A percentile compares a stretch with the other conserved stretches of the same genome.
Conservation (phyloP, 1,139 yeast genomes). For the Meyerozyma elateridarum region DNA sequence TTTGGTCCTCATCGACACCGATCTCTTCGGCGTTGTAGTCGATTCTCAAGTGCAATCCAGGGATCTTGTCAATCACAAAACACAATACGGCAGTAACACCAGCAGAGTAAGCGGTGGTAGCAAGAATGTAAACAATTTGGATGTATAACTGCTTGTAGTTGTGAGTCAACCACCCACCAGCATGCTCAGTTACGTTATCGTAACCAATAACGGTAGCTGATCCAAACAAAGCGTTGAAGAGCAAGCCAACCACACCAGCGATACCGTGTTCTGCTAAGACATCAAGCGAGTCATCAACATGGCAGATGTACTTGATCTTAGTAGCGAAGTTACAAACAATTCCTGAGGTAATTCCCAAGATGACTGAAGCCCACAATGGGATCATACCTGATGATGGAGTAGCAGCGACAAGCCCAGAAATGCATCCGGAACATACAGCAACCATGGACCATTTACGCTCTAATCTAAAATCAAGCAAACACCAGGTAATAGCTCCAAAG, state of each 20-base stretch:
- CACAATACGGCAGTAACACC: conserved; percentile 78
- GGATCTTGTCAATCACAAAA: conserved; percentile 67
- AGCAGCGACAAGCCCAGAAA: conserved; percentile 94
- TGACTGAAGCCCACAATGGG: conserved; percentile 86
- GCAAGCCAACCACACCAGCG: conserved; percentile 85
- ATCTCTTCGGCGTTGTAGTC: conserved; percentile 79
- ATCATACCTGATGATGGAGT: conserved; percentile 92
- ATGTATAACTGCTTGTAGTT: conserved; percentile 89
- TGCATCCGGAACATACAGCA: conserved; percentile 91
- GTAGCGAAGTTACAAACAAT: conserved; percentile 86
- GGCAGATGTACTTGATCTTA: conserved; percentile 72
- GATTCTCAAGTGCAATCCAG: conserved; percentile 78
- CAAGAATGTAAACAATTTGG: conserved; percentile 78
- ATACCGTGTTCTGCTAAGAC: conserved; percentile 97
- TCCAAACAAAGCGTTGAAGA: conserved; percentile 86
- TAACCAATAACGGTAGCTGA: conserved; percentile 85
- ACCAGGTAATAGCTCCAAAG: conserved; percentile 91
- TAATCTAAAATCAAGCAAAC: conserved; percentile 78
- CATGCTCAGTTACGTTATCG: conserved; percentile 76
- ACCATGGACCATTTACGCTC: conserved; percentile 93
- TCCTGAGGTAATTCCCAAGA: conserved; percentile 79
- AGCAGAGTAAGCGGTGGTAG: conserved; percentile 70
- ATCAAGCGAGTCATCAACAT: conserved; percentile 91
- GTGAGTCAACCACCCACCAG: conserved; percentile 89
- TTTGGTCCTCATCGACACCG: conserved; percentile 95